Percentiles rank a stretch among this genome's conserved stretches.
phyloP scores from a whole-genome alignment of 1,139 yeast species.

The Blastobotrys apis region DNA sequence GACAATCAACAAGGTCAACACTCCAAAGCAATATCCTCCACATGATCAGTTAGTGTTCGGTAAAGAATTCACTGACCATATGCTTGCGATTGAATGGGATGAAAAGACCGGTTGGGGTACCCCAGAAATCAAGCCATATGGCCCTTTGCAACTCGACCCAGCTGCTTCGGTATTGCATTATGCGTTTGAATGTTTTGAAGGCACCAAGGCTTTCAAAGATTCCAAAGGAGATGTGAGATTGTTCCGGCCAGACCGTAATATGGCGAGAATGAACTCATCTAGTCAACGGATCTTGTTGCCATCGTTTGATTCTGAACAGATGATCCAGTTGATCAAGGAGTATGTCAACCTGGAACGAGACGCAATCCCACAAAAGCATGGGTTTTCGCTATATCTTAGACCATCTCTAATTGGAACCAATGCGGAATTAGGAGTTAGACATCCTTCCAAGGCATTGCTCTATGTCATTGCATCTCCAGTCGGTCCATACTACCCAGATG shows the following conservation, averaged over 20 bases:
- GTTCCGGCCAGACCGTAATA: conserved; percentile 88
- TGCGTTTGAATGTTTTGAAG: conserved; percentile 93
- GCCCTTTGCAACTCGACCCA: conserved; percentile 71
- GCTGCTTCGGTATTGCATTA: conserved; percentile 88
- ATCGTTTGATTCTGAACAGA: conserved; percentile 70
- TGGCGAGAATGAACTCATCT: conserved; percentile 84
- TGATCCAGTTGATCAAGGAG: conserved; percentile 68
- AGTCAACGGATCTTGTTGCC: conserved; percentile 88
- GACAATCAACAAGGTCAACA: conserved; percentile 49
- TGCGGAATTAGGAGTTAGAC: conserved; percentile 74
- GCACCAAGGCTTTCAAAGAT: conserved; percentile 83
- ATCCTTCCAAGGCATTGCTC: conserved; percentile 75
- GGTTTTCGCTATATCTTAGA: conserved; percentile 87
- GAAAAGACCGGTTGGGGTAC: conserved; percentile 73
- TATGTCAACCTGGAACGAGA: conserved; percentile 67
- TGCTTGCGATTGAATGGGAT: conserved; percentile 85
- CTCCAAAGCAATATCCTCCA: conserved; percentile 64
- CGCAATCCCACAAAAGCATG: conserved; percentile 77
- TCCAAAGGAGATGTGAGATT: conserved; percentile 62
- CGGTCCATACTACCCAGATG: conserved; percentile 83
- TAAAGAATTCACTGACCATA: conserved; percentile 81
- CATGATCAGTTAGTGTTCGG: conserved; percentile 82
- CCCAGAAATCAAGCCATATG: conserved; percentile 85
- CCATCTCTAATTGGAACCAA: conserved; percentile 95
- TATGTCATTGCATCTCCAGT: conserved; percentile 91